These are phyloP conservation scores for Carex littledalei DNA, from an alignment of 176 grass and related monocot genomes.

Conservation along the genomic window DNA sequence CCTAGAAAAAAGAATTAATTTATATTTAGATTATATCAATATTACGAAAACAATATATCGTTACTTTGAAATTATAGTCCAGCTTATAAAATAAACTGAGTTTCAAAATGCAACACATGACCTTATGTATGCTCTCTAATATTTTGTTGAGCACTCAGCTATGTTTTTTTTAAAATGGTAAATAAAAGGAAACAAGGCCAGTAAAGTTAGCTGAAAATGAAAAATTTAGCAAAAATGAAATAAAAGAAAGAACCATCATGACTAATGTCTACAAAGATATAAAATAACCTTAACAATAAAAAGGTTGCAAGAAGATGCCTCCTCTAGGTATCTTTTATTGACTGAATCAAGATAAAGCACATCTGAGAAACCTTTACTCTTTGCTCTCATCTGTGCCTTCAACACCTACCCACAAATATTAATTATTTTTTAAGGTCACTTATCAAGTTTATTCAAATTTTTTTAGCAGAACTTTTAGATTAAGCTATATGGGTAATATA, in stretches of 20 bases:
- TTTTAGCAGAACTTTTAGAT: not conserved
- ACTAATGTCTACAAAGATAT: too few relatives aligned
- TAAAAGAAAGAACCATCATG: too few relatives aligned
- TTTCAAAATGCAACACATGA: too few relatives aligned
- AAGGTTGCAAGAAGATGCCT: constrained; percentile 86
- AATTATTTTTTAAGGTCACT: too few relatives aligned
- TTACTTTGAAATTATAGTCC: not conserved
- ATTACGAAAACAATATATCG: not conserved
- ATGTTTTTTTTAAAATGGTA: too few relatives aligned
- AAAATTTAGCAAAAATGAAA: too few relatives aligned
- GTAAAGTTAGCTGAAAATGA: too few relatives aligned
- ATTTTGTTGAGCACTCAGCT: too few relatives aligned
- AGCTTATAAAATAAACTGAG: too few relatives aligned
- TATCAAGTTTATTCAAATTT: not conserved
- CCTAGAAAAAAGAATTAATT: constrained; percentile 6
- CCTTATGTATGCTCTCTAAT: too few relatives aligned
- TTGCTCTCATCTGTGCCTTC: constrained; percentile 56
- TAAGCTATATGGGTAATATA: not conserved
- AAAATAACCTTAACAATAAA: constrained; percentile 67
- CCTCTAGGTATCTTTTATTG: constrained; percentile 74
- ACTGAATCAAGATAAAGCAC: constrained; percentile 81
- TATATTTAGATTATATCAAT: not conserved
- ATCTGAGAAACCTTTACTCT: constrained; percentile 75
- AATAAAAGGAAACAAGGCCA: too few relatives aligned
- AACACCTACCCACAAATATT: constrained; percentile 38